Conservation (phyloP, 129 eudicot genomes). For the Saussurea involucrata region DNA sequence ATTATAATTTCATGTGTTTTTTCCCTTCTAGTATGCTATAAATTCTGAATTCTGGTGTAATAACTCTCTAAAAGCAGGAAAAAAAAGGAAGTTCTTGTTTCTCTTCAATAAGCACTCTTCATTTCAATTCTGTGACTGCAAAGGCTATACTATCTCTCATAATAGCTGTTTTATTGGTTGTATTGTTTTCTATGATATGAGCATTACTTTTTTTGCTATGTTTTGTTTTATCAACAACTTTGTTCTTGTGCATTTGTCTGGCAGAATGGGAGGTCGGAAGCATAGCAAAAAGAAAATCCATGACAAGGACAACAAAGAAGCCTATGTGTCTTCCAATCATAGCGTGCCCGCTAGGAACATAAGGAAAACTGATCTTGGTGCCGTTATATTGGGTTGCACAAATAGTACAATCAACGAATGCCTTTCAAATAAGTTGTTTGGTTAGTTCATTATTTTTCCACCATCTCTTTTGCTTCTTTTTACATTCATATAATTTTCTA, state of each 20-base stretch:
- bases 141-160: not conserved
- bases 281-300: slow-evolving; percentile 16
- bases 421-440: slow-evolving; percentile 48
- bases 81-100: not conserved
- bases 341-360: slow-evolving; percentile 55
- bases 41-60: too few relatives aligned
- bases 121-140: not conserved
- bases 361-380: slow-evolving; percentile 49
- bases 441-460: slow-evolving; percentile 32
- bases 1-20: too few relatives aligned
- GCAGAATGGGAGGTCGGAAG: slow-evolving; percentile 49
- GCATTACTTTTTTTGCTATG: not conserved
- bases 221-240: not conserved
- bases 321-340: slow-evolving; percentile 14
- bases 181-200: not conserved
- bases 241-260: slow-evolving; percentile 1
- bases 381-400: slow-evolving; percentile 74
- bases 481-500: not conserved
- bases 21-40: too few relatives aligned
- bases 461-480: slow-evolving; percentile 10
- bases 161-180: not conserved
- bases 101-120: not conserved
- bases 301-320: slow-evolving; percentile 6
- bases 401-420: slow-evolving; percentile 62
- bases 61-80: too few relatives aligned